Percentiles rank a stretch among this genome's conserved stretches.
Conservation (phyloP, 176 grass and related monocot genomes). For the Zea luxurians region DNA sequence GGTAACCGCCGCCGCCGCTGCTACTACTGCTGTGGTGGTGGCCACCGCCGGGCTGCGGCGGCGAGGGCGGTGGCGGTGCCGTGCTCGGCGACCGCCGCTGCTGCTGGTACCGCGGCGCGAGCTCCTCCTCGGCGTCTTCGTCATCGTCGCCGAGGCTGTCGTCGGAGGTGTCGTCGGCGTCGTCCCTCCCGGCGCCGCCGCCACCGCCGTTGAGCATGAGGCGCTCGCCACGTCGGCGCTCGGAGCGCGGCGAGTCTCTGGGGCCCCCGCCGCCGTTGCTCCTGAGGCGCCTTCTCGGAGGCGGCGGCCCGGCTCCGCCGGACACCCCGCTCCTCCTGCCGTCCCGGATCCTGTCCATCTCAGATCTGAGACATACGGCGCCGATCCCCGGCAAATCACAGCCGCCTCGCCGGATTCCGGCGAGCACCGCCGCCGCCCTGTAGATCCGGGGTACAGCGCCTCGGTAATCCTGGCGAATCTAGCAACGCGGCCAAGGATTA, state of each 20-base stretch:
- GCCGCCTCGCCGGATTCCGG: slow-evolving; percentile 38
- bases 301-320: slow-evolving; percentile 44
- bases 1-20: slow-evolving; percentile 51
- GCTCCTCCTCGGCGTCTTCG: slow-evolving; percentile 78
- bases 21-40: slow-evolving; percentile 55
- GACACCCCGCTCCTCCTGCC: slow-evolving; percentile 47
- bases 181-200: slow-evolving; percentile 43
- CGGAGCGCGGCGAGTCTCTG: slow-evolving; percentile 47
- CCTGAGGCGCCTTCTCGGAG: slow-evolving; percentile 50
- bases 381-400: slow-evolving; percentile 48
- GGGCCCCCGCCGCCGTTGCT: slow-evolving; percentile 50
- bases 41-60: slow-evolving; percentile 41
- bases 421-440: background rate
- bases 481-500: background rate
- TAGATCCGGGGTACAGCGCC: slow-evolving; percentile 33
- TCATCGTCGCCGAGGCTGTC: slow-evolving; percentile 79
- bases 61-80: slow-evolving; percentile 64
- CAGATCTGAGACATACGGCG: slow-evolving; percentile 60
- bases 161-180: slow-evolving; percentile 81
- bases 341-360: slow-evolving; percentile 79
- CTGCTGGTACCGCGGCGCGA: slow-evolving; percentile 46
- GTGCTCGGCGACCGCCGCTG: slow-evolving; percentile 58
- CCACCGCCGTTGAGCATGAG: slow-evolving; percentile 64
- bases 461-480: background rate
- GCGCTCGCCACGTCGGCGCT: slow-evolving; percentile 56